Percentiles rank a stretch among this genome's conserved stretches.
Conservation (phyloP, 495 filamentous ascomycete species). For the Penicillium odoratum region DNA sequence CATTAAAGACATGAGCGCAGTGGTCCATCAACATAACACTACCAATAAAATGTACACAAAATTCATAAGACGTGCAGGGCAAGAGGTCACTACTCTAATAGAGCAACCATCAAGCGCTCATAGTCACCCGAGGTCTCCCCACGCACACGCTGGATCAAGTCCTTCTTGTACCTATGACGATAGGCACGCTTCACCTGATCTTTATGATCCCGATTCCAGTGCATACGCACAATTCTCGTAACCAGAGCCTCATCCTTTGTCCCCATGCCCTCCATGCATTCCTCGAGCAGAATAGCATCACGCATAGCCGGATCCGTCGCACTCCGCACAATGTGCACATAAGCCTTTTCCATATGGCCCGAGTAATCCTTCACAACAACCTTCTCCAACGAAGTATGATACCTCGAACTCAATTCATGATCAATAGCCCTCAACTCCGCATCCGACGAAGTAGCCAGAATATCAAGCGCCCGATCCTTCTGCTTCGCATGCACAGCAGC, state of each 20-base stretch:
- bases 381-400: constrained; percentile 63
- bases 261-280: constrained; percentile 80
- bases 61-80: background rate
- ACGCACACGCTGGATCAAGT: constrained; percentile 63
- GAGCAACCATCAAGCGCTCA: constrained; percentile 53
- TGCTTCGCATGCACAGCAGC: constrained; percentile 76
- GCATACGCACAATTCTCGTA: constrained; percentile 66
- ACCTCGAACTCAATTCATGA: constrained; percentile 65
- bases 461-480: constrained; percentile 70
- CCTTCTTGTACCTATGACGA: constrained; percentile 58
- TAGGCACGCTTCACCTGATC: constrained; percentile 74
- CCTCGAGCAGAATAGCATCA: constrained; percentile 78
- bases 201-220: constrained; percentile 77
- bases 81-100: constrained; percentile 31
- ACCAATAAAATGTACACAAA: background rate
- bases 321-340: constrained; percentile 74
- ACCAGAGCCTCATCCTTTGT: constrained; percentile 85
- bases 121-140: constrained; percentile 90
- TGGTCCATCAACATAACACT: background rate
- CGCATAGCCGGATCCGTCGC: constrained; percentile 78
- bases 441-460: constrained; percentile 71
- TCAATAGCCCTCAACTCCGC: constrained; percentile 79
- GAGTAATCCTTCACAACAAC: constrained; percentile 79
- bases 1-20: background rate
- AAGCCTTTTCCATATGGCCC: constrained; percentile 86